phyloP scores from a whole-genome alignment of 495 filamentous ascomycete genomes.

The Aspergillus saccharolyticus region DNA sequence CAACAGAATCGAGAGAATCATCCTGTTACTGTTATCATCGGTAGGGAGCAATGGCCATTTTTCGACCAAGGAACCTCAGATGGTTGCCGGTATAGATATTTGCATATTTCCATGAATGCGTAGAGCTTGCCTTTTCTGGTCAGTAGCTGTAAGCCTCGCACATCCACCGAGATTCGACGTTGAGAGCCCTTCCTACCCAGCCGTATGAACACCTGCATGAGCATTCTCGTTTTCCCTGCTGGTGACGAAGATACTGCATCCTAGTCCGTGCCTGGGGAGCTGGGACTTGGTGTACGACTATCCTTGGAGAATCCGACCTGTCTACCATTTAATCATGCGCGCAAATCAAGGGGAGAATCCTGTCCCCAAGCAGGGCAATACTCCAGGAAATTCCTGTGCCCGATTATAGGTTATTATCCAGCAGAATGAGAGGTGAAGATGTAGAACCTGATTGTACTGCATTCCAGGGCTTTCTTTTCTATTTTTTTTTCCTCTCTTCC shows the following conservation, averaged over 20 bases:
- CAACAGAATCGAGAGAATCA: no score
- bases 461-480: not conserved
- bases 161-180: no score
- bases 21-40: not conserved
- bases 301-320: not conserved
- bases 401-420: not conserved
- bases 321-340: no score
- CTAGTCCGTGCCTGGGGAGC: no score
- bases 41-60: slow-evolving; percentile 12
- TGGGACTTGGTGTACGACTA: no score
- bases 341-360: not conserved
- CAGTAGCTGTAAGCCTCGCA: no score
- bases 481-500: slow-evolving; percentile 2
- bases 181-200: no score
- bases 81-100: not conserved
- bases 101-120: not conserved
- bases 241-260: no score
- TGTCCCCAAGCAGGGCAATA: not conserved
- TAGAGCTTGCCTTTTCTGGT: not conserved
- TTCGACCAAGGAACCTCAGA: slow-evolving; percentile 7
- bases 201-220: no score
- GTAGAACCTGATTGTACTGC: not conserved
- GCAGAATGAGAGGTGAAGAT: not conserved
- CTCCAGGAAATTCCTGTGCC: not conserved
- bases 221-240: no score